Conservation (phyloP, 116 monocot genomes). For the Zostera marina region DNA sequence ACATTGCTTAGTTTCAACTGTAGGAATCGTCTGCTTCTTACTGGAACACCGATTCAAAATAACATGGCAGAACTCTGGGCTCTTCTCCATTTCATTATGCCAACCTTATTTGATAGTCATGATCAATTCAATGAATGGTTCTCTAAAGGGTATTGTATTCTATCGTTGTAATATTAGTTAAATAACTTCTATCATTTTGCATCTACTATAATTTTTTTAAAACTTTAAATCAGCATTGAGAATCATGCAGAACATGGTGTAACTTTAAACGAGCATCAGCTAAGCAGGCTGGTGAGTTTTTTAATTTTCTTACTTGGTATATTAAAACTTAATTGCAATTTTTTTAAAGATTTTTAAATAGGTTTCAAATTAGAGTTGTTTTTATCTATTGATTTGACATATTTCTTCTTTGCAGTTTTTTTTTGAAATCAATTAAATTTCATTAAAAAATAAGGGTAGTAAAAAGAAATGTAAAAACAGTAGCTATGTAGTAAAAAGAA, state of each 20-base stretch:
- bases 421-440: too few species aligned
- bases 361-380: too few species aligned
- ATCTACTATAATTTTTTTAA: conserved; percentile 3
- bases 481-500: too few species aligned
- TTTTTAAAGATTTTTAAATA: neutral
- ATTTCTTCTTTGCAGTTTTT: too few species aligned
- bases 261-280: conserved; percentile 97
- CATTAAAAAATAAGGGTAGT: too few species aligned
- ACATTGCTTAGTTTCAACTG: conserved; percentile 95
- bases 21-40: conserved; percentile 92
- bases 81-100: conserved; percentile 99
- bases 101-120: conserved; percentile 94
- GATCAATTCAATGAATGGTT: conserved; percentile 99
- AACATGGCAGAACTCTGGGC: conserved; percentile 99
- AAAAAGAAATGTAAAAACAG: too few species aligned
- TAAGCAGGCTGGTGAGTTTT: conserved; percentile 69
- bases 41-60: conserved; percentile 98
- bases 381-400: too few species aligned
- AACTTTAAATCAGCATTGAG: conserved; percentile 52
- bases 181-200: neutral
- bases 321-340: neutral
- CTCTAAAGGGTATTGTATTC: conserved; percentile 70
- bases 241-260: conserved; percentile 99
- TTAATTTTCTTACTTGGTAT: neutral
- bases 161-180: neutral